A percentile compares a stretch with the other conserved stretches of the same genome.
Conservation (phyloP, 2,329 filamentous ascomycete genomes). For the Periconia macrospinosa region DNA sequence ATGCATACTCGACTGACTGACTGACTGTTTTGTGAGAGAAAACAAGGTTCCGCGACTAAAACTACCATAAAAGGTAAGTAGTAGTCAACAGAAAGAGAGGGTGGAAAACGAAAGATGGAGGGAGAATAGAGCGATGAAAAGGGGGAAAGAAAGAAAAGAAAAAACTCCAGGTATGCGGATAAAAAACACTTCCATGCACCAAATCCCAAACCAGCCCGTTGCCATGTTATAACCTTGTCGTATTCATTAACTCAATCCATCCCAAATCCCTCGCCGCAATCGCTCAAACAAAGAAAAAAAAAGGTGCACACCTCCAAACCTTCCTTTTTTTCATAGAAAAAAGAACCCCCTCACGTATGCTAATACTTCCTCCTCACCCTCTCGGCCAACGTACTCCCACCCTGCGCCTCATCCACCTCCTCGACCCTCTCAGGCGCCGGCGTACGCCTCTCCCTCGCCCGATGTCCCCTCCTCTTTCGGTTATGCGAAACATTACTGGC, state of each 20-base stretch:
- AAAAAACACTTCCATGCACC: not conserved
- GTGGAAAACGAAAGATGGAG: not conserved
- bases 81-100: too few relatives aligned
- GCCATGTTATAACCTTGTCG: not conserved
- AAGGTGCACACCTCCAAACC: too few relatives aligned
- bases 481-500: constrained; percentile 80
- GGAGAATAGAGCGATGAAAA: not conserved
- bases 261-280: too few relatives aligned
- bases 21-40: too few relatives aligned
- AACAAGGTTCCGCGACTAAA: too few relatives aligned
- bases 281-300: too few relatives aligned
- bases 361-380: constrained; percentile 30
- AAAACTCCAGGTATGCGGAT: not conserved
- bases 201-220: not conserved
- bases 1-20: too few relatives aligned
- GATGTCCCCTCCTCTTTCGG: constrained; percentile 66
- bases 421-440: constrained; percentile 70
- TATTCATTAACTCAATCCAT: not conserved
- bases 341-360: not conserved
- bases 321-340: too few relatives aligned
- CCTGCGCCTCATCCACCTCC: constrained; percentile 52
- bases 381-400: constrained; percentile 28
- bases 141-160: too few relatives aligned
- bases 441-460: constrained; percentile 68
- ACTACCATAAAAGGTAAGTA: too few relatives aligned